Base-by-base conservation (phyloP, 495 filamentous ascomycete species). In the Annulohypoxylon bovei region DNA sequence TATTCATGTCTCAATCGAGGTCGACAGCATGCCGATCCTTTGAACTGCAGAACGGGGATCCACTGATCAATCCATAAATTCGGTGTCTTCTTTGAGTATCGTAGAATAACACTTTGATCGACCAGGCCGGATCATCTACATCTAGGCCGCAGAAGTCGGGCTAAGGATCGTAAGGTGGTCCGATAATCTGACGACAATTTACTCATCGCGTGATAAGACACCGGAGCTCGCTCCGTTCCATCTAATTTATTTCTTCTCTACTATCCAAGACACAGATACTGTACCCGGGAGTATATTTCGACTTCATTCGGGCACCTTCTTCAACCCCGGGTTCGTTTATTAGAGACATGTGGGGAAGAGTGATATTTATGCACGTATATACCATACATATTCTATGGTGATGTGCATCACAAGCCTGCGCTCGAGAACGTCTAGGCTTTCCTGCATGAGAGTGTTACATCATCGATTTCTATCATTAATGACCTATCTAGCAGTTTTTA, bases 161-260 rank as follows among this genome's bases (percentile, higher is more conserved):
- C 35, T 44, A 35, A 63, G 39, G 40, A 53, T 25, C 37, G 23
- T n/a, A 46, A 30, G 25, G 52, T 68, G 50, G 65, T 57, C 23
- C 65, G 40, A 68, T 30, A 40, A 68, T 68, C 65, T 49, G 28
- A 56, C 58, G 58, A 68, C 52, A 16, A 42, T 20, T 16, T 28
- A 18, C 52, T 55, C 25, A 32, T 55, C 61, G 46, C 18, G 44
- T 46, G 33, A 7, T n/a, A 30, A 37, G 1, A 6, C 40, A 7
- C 6, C 28, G 18, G 30, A 50, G 40, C 28, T 25, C 11, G 16
- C n/a, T 55, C 7, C 32, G 25, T 22, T 56, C 22, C 18, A 35
- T 22, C 52, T 6, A 55, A 55, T 12, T 16, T 27, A 12, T 54
- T 52, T 32, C 23, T 52, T n/a, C n/a, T 11, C 11, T 49, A 25